Evolutionary conservation across 2,329 filamentous ascomycete genomes (phyloP), one percentile per base, ranked within the genome.

Genomic region (Diaporthe vexans): DNA sequence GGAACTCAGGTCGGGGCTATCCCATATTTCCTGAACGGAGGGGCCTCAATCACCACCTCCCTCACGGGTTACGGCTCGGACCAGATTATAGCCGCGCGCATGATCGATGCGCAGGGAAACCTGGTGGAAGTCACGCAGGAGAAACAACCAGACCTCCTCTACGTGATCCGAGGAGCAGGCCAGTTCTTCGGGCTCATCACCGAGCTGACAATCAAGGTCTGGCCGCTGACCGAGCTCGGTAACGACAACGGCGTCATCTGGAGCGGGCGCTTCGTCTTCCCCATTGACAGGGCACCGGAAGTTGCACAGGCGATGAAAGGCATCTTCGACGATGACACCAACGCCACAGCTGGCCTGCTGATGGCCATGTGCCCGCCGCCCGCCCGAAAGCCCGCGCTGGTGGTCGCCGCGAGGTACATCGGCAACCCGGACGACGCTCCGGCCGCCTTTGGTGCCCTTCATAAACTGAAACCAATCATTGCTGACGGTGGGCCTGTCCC

Each of bases 101-200:
- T 81, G n/a, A 67, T 81, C 21, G 77, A 77, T n/a, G 80, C 81
- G 11, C 79, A 80, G 19, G 81, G 81, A 15, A 76, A 77, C 1
- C 54, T 80, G 5, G 61, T 83, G 10, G 73, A 79, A 48, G 77
- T 79, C 26, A 79, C 77, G 2, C 52, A 76, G 40, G 78, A 77
- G 11, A 51, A 58, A 11, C 71, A 80, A 33, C 76, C 80, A 1
- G 79, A 82, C 10, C 70, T 84, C 1, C 79, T 82, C 40, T 83
- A 77, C 33, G 82, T 80, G 3, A 79, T 84, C 71, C 76, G 81
- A 29, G 82, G 81, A 13, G 81, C 81, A 1, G 81, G 78, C 9
- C 81, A 82, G 29, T 80, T 79, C 69, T 83, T 84, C 54, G 82
- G 82, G 9, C 76, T 84, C 21, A 77, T 80, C 1, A 82, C 80